Conservation (phyloP, 305 asterid species). For the Ilex paraguariensis region DNA sequence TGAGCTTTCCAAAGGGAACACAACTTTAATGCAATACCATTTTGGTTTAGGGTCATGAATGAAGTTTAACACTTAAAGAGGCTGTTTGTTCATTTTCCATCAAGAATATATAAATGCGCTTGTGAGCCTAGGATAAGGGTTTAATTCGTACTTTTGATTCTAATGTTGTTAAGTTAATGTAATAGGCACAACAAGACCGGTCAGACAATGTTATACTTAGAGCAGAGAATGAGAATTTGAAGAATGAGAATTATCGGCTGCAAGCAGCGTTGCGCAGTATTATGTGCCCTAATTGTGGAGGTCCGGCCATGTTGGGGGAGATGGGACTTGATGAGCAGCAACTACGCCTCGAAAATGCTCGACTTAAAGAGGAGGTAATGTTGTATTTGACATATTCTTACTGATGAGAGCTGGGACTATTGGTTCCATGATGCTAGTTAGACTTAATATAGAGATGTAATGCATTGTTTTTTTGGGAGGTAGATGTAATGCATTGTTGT, state of each 20-base stretch:
- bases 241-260: constrained; percentile 70
- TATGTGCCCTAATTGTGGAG: constrained; percentile 89
- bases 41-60: constrained; percentile 20
- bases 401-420: too few relatives aligned
- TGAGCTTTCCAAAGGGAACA: constrained; percentile 28
- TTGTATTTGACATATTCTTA: too few relatives aligned
- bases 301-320: constrained; percentile 82
- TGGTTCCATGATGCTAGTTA: too few relatives aligned
- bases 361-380: constrained; percentile 84
- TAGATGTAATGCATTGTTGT: too few relatives aligned
- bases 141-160: not conserved
- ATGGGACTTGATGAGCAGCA: constrained; percentile 87
- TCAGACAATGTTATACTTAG: constrained; percentile 65
- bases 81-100: too few relatives aligned
- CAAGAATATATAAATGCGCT: too few relatives aligned
- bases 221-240: constrained; percentile 77
- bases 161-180: not conserved
- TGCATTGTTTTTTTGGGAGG: too few relatives aligned
- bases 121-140: too few relatives aligned
- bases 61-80: too few relatives aligned
- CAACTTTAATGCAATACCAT: constrained; percentile 44
- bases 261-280: constrained; percentile 72
- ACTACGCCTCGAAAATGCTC: constrained; percentile 80
- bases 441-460: too few relatives aligned
- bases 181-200: constrained; percentile 91